phyloP scores from a whole-genome alignment of 1,284 basidiomycete species.

The Cryptococcus sp. region DNA sequence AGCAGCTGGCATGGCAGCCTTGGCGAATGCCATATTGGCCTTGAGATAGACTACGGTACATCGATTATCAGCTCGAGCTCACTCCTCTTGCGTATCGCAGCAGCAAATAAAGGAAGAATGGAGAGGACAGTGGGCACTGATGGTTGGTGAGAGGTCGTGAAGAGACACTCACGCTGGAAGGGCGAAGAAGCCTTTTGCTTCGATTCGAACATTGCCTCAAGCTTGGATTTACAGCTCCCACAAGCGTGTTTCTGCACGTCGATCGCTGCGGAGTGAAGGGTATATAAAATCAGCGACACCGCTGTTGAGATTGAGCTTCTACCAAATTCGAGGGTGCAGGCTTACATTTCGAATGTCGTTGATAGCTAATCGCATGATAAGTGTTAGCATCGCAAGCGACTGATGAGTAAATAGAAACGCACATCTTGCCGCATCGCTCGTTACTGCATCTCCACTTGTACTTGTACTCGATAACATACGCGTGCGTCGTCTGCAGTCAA shows the following conservation, averaged over 20 bases:
- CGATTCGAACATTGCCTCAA: slow-evolving; percentile 43
- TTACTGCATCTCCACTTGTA: slow-evolving; percentile 49
- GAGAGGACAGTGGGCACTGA: not conserved
- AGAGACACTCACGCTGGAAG: slow-evolving; percentile 46
- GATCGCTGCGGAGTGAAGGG: slow-evolving; percentile 31
- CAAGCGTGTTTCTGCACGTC: slow-evolving; percentile 43
- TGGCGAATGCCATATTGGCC: slow-evolving; percentile 45
- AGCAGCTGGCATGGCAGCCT: slow-evolving; percentile 38
- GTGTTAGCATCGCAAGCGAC: not conserved
- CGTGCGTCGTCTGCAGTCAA: slow-evolving; percentile 42
- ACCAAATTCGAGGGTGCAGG: not conserved
- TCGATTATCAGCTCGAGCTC: not conserved
- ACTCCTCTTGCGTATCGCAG: not conserved
- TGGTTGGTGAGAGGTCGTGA: not conserved
- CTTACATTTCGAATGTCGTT: slow-evolving; percentile 48
- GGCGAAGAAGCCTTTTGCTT: slow-evolving; percentile 29
- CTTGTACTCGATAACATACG: slow-evolving; percentile 51
- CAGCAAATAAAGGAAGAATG: not conserved
- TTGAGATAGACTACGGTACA: slow-evolving; percentile 39
- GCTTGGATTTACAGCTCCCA: slow-evolving; percentile 38
- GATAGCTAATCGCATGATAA: slow-evolving; percentile 27
- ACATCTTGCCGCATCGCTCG: slow-evolving; percentile 41
- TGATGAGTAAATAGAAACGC: slow-evolving; percentile 14
- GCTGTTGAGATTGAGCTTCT: no score
- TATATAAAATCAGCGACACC: not conserved